Conservation (phyloP, 805 yeast species). For the Cephaloascus fragrans region DNA sequence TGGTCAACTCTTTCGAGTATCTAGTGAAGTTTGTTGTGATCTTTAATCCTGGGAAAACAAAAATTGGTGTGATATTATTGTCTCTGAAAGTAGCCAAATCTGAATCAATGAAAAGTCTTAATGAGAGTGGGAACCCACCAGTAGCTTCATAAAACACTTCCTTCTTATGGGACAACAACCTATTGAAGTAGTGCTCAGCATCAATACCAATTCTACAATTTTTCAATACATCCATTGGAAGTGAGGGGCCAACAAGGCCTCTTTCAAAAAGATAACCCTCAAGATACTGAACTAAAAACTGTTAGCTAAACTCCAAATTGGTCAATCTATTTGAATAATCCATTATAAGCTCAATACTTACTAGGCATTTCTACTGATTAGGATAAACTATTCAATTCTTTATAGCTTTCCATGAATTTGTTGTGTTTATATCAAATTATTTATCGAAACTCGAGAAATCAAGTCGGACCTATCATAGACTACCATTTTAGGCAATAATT, state of each 20-base stretch:
- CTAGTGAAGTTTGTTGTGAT: conserved; percentile 21
- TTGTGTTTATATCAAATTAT: no score
- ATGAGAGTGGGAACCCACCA: conserved; percentile 70
- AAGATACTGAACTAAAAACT: conserved; percentile 37
- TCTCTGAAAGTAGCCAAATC: conserved; percentile 56
- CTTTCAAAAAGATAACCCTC: conserved; percentile 65
- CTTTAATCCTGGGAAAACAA: conserved; percentile 64
- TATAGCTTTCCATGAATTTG: no score
- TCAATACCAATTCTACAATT: conserved; percentile 76
- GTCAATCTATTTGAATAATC: neutral
- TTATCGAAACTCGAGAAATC: no score
- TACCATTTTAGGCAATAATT: no score
- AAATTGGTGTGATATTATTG: conserved; percentile 64
- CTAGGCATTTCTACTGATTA: neutral
- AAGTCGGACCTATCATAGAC: no score
- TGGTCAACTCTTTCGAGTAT: conserved; percentile 19
- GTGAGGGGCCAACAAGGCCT: conserved; percentile 40
- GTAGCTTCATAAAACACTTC: conserved; percentile 68
- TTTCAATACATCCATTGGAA: conserved; percentile 54
- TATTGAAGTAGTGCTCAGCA: conserved; percentile 65
- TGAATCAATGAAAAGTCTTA: conserved; percentile 43
- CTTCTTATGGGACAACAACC: conserved; percentile 49
- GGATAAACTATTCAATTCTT: no score
- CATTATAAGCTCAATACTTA: neutral
- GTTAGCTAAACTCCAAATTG: neutral